Evolutionary conservation across 2,329 filamentous ascomycete genomes (phyloP).

Genomic region (Exophiala bonariae): DNA sequence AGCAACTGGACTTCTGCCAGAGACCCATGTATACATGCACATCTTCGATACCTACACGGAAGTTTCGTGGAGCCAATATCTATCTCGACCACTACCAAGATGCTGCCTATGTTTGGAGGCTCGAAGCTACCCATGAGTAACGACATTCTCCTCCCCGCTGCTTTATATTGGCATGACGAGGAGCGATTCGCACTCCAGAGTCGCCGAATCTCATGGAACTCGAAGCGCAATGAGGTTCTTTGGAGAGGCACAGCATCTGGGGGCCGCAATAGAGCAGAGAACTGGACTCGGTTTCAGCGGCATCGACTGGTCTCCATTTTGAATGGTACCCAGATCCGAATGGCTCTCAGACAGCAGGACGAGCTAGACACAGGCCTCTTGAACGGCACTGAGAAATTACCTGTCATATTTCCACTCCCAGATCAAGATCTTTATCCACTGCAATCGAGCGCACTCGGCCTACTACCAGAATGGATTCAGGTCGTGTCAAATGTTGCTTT

Average conservation of each 20-base stretch:
- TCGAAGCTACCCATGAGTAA: constrained; percentile 54
- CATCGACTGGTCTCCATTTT: constrained; percentile 74
- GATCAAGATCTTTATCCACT: too few species aligned
- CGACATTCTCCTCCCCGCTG: constrained; percentile 52
- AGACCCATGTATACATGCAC: constrained; percentile 47
- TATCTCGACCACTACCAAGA: constrained; percentile 41
- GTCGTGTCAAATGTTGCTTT: constrained; percentile 39
- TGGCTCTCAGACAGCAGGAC: constrained; percentile 39
- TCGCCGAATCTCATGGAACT: constrained; percentile 40
- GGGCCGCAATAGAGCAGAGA: constrained; percentile 49
- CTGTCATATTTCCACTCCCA: too few species aligned
- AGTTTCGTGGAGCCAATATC: constrained; percentile 51
- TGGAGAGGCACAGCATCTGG: constrained; percentile 53
- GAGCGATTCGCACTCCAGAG: constrained; percentile 35
- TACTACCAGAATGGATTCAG: background rate
- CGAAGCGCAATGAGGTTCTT: constrained; percentile 42
- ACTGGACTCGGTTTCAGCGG: constrained; percentile 72
- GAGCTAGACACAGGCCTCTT: constrained; percentile 30
- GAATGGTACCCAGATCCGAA: constrained; percentile 61
- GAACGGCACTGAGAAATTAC: too few species aligned
- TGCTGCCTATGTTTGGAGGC: constrained; percentile 52
- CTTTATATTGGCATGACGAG: constrained; percentile 51
- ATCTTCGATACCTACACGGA: constrained; percentile 48
- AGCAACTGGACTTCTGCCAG: constrained; percentile 29
- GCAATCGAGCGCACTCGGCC: constrained; percentile 35